Evolutionary conservation across 1,284 basidiomycete species (phyloP).

Genomic region (Naganishia cerealis): DNA sequence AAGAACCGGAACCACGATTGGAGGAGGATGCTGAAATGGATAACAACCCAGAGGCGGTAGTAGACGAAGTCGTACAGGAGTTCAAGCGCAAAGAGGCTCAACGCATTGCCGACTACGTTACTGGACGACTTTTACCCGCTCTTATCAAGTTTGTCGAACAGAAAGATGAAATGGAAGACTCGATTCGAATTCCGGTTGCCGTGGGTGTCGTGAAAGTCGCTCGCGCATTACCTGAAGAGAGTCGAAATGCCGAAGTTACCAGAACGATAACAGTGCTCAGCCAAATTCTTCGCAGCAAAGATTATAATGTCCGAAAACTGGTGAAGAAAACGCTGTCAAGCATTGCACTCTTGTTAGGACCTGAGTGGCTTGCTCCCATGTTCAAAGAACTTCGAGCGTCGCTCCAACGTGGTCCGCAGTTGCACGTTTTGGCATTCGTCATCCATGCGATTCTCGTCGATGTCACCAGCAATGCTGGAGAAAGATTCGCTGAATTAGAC

Average conservation of each 20-base stretch:
- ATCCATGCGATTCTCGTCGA: conserved; percentile 79
- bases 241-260: conserved; percentile 70
- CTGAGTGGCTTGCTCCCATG: conserved; percentile 69
- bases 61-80: conserved; percentile 2
- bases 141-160: conserved; percentile 76
- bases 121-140: conserved; percentile 69
- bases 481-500: conserved; percentile 71
- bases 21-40: conserved; percentile 43
- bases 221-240: conserved; percentile 70
- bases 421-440: conserved; percentile 86
- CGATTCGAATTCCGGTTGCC: conserved; percentile 80
- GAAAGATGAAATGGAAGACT: conserved; percentile 80
- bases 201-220: conserved; percentile 85
- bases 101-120: conserved; percentile 74
- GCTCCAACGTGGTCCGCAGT: conserved; percentile 85
- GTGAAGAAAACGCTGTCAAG: conserved; percentile 80
- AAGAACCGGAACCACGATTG: conserved; percentile 44
- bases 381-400: conserved; percentile 80
- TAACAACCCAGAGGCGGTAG: conserved; percentile 33
- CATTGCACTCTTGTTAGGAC: conserved; percentile 74
- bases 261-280: conserved; percentile 79
- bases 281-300: conserved; percentile 85
- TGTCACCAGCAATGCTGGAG: conserved; percentile 62
- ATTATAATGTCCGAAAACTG: conserved; percentile 89
- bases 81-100: conserved; percentile 17